phyloP scores from a whole-genome alignment of 176 grass and related monocot species.

The Rhynchospora tenuis region DNA sequence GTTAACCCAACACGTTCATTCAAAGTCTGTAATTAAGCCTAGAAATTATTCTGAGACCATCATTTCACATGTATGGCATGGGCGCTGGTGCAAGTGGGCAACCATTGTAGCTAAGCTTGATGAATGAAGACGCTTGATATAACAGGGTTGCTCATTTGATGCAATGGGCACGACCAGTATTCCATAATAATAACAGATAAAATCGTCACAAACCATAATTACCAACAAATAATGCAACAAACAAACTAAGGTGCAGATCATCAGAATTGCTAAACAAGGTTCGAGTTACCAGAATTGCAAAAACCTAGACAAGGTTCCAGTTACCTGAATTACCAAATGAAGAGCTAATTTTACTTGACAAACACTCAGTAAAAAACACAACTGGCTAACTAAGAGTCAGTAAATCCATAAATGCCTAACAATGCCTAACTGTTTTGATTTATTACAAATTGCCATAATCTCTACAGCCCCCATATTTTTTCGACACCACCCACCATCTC shows the following conservation, averaged over 20 bases:
- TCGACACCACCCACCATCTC: background rate
- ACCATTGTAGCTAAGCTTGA: no score
- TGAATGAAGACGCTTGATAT: no score
- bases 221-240: background rate
- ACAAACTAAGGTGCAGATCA: background rate
- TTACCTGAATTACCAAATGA: background rate
- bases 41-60: no score
- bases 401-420: constrained; percentile 4
- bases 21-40: no score
- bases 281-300: background rate
- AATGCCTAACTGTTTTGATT: constrained; percentile 3
- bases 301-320: constrained; percentile 5
- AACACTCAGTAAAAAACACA: background rate
- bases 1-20: no score
- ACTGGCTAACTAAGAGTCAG: constrained; percentile 15
- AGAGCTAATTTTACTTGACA: constrained; percentile 1
- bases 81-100: no score
- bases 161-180: no score
- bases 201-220: background rate
- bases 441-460: constrained; percentile 15
- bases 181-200: no score
- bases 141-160: no score
- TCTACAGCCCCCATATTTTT: background rate
- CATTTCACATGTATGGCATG: no score
- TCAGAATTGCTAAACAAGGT: background rate